Base-by-base conservation (phyloP, 2,329 filamentous ascomycete species). In the Colletotrichum gloeosporioides region DNA sequence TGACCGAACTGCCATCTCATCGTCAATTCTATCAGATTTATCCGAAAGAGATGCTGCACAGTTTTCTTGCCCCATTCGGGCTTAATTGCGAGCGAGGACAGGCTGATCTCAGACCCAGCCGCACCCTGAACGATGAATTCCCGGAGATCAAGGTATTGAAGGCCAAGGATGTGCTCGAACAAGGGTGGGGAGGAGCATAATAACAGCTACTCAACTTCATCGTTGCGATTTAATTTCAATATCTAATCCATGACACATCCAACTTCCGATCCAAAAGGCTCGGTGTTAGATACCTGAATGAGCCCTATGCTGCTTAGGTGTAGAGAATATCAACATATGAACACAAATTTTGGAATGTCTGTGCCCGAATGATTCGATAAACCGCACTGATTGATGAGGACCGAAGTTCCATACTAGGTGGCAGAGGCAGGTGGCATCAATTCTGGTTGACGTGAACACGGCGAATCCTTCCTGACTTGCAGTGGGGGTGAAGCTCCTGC, bases 11-110 rank as follows among this genome's bases (percentile, higher is more conserved):
- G 4, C 59, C 59, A 2, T 27, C 72, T 15, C 59, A 34, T 6
- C 15, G 29, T 2, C 18, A 59, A 1, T 22, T 79, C 15, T 81
- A 82, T 36, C 44, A 69, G 25, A 81, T 82, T 6, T 76, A 77
- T 6, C 74, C 71, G 7, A 81, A 79, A 10, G 78, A 71, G 10
- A 59, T 65, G n/a, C 5, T 69, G 10, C 32, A 61, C 29, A 53
- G 32, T 4, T 49, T 65, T 6, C 32, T 70, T 57, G 32, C 13
- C 2, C 31, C 57, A 1, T 59, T 65, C 8, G 49, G 66, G 6
- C 44, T 71, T 12, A 31, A 31, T 1, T 69, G 57, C 16, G 66
- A 39, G 16, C 34, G 55, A 36, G 71, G 65, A 6, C 55, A 63
- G 16, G 57, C 59, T 16, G 55, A 64, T 16, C 27, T 70, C 22